Conservation (phyloP, 176 grass and related monocot species). For the Secale cereale region DNA sequence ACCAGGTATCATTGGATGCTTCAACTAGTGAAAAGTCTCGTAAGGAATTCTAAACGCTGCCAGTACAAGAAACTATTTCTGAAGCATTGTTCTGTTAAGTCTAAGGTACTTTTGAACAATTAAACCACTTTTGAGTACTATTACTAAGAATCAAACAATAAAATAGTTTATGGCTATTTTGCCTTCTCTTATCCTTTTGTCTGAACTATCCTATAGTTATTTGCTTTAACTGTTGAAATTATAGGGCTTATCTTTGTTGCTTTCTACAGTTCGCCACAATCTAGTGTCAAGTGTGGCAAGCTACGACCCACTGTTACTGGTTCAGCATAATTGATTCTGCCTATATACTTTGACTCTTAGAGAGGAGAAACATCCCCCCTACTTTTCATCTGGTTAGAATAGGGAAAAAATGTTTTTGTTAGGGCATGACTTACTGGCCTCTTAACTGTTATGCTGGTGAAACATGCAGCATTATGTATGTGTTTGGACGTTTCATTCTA, state of each 20-base stretch:
- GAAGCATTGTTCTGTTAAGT: conserved; percentile 51
- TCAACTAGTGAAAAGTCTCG: conserved; percentile 45
- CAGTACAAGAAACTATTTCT: conserved; percentile 52
- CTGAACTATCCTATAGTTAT: not conserved
- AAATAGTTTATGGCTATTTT: conserved; percentile 1
- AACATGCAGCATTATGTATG: not conserved
- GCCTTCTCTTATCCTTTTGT: not conserved
- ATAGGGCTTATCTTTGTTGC: not conserved
- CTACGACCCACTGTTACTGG: not conserved
- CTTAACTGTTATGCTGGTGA: conserved; percentile 20
- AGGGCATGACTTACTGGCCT: conserved; percentile 6
- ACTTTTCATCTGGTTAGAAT: not conserved
- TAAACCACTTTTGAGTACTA: conserved; percentile 5
- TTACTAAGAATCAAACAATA: conserved; percentile 2
- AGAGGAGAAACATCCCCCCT: not conserved
- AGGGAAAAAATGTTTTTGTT: not conserved
- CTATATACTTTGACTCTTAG: not conserved
- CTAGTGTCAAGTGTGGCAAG: not conserved
- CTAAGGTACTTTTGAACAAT: conserved; percentile 26
- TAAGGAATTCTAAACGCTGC: conserved; percentile 55
- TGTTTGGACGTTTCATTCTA: not conserved
- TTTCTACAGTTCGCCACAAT: not conserved
- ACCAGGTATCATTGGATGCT: conserved; percentile 34
- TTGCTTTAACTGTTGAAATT: not conserved
- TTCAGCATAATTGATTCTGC: not conserved